Evolutionary conservation across 345 rosid species (phyloP).

Genomic region (Salix koriyanagi): DNA sequence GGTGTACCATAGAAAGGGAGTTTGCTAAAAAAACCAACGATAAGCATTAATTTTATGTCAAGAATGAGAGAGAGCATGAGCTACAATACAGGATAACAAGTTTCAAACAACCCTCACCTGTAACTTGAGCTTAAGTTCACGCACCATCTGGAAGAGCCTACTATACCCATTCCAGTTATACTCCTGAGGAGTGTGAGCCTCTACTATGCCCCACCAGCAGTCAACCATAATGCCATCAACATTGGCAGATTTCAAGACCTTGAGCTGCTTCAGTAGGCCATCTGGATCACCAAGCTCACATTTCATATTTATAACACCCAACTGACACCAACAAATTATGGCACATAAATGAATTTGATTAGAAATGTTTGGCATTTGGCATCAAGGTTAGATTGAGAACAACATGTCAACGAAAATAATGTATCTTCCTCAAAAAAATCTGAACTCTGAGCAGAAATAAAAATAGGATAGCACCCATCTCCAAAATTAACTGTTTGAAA

Average conservation of each 20-base stretch:
- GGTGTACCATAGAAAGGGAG: background rate
- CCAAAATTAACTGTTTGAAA: background rate
- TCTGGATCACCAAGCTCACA: conserved; percentile 88
- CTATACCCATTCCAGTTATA: conserved; percentile 93
- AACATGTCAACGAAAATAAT: background rate
- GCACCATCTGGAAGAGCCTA: conserved; percentile 74
- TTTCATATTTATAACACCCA: conserved; percentile 88
- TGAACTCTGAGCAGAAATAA: background rate
- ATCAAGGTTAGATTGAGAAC: conserved; percentile 2
- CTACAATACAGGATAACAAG: conserved; percentile 1
- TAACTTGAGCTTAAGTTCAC: conserved; percentile 76
- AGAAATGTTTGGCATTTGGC: conserved; percentile 2
- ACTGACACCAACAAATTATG: conserved; percentile 41
- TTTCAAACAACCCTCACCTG: conserved; percentile 52
- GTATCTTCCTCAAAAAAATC: background rate
- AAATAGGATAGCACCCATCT: background rate
- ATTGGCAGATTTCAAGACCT: conserved; percentile 67
- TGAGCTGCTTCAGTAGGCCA: conserved; percentile 70
- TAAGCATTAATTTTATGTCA: background rate
- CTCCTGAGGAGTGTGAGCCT: conserved; percentile 79
- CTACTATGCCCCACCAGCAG: conserved; percentile 99
- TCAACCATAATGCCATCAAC: conserved; percentile 86
- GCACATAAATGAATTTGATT: conserved; percentile 3
- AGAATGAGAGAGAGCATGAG: background rate
- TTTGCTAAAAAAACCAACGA: background rate